phyloP scores from a whole-genome alignment of 2,329 filamentous ascomycete genomes.

The Emergomyces africanus region DNA sequence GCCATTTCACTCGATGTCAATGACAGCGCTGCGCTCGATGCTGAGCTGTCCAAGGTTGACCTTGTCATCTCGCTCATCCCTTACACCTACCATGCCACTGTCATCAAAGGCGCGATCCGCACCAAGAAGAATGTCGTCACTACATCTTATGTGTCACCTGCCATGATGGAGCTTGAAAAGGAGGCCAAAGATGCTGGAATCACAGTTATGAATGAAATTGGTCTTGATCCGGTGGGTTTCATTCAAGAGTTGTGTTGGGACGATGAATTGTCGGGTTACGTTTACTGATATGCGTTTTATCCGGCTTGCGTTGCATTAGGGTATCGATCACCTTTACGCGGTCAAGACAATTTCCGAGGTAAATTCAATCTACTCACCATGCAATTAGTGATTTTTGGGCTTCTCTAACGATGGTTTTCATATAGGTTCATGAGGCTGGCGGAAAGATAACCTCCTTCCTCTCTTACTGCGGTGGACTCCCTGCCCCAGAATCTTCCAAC shows the following conservation, averaged over 20 bases:
- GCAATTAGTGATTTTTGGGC: not conserved
- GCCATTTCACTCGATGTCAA: conserved; percentile 78
- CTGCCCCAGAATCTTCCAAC: conserved; percentile 58
- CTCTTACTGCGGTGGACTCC: conserved; percentile 73
- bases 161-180: conserved; percentile 79
- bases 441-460: conserved; percentile 76
- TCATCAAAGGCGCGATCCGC: conserved; percentile 88
- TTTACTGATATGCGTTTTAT: not conserved
- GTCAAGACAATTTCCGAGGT: conserved; percentile 62
- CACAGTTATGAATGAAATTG: conserved; percentile 96
- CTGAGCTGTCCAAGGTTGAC: conserved; percentile 66
- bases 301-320: conserved; percentile 11
- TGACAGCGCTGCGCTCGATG: conserved; percentile 63
- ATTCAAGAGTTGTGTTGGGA: not conserved
- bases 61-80: conserved; percentile 75
- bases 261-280: not conserved
- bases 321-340: conserved; percentile 51
- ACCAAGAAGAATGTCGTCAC: conserved; percentile 95
- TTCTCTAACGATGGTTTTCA: conserved; percentile 18
- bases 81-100: conserved; percentile 75
- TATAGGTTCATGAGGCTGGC: conserved; percentile 68
- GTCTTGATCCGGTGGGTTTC: conserved; percentile 36
- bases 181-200: conserved; percentile 81
- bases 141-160: conserved; percentile 82
- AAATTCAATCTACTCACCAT: not conserved